phyloP scores from a whole-genome alignment of 2,329 filamentous ascomycete genomes.

The Triangularia verruculosa region DNA sequence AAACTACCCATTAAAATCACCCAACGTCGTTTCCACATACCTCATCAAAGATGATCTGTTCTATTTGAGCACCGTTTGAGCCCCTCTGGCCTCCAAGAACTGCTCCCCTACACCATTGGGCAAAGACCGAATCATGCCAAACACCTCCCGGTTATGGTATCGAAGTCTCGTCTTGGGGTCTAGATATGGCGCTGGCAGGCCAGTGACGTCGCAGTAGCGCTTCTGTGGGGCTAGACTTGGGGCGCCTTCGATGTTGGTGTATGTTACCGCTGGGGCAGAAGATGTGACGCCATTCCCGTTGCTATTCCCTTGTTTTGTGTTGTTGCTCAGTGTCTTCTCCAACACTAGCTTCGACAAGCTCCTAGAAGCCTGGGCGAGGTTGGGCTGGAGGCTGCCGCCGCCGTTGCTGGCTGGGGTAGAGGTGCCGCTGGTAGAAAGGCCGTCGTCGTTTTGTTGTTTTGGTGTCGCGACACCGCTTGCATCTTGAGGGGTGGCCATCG shows the following conservation, averaged over 20 bases:
- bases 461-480: slow-evolving; percentile 74
- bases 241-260: slow-evolving; percentile 90
- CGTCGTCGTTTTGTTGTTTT: slow-evolving; percentile 49
- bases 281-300: slow-evolving; percentile 36
- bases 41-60: not conserved
- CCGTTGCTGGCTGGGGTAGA: slow-evolving; percentile 52
- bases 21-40: not conserved
- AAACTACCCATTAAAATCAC: not conserved
- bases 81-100: slow-evolving; percentile 84
- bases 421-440: slow-evolving; percentile 55
- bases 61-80: slow-evolving; percentile 89
- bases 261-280: slow-evolving; percentile 72
- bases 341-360: slow-evolving; percentile 84
- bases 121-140: slow-evolving; percentile 74
- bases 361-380: slow-evolving; percentile 85
- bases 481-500: slow-evolving; percentile 74
- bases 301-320: slow-evolving; percentile 34
- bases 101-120: slow-evolving; percentile 81
- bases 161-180: slow-evolving; percentile 92
- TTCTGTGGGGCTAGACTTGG: slow-evolving; percentile 81
- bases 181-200: slow-evolving; percentile 83
- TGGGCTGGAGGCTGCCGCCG: slow-evolving; percentile 49
- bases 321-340: slow-evolving; percentile 67
- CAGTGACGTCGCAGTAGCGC: slow-evolving; percentile 95
- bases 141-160: slow-evolving; percentile 92